Base-by-base conservation (phyloP, 2,329 filamentous ascomycete species). In the Phoma herbarum region DNA sequence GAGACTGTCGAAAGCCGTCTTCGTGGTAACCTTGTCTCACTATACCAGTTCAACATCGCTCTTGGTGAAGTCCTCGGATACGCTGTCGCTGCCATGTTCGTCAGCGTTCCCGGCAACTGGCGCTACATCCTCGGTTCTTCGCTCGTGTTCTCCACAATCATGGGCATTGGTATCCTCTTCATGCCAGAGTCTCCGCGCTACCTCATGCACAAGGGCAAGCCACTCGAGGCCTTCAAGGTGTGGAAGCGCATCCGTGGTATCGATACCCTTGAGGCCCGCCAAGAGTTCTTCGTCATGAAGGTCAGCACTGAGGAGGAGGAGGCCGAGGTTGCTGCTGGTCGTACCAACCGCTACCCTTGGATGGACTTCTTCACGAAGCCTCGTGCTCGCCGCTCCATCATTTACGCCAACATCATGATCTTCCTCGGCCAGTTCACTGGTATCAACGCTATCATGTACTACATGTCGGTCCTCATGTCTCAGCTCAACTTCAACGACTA, bases 1-100 rank as follows among this genome's bases (percentile, higher is more conserved):
- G 89, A 92, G 75, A 88, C 86, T 0, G 89, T 91, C 42, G 87
- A 89, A 66, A 82, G 86, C 29, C 83, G 81, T 58, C 82, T 90
- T 23, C 85, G 89, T 67, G 89, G 89, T 64, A 91, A 91, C 73
- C 77, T 92, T 48, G 89, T 92, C 1, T 90, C 88, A 0, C 79
- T 91, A 0, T 92, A 91, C 73, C 90, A 92, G 71, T 86, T 91
- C 76, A 91, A 90, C 77, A 92, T 92, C 68, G 90, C 90, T 0
- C 81, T 92, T 0, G 89, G 89, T 26, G 89, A 91, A 66, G 89
- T 92, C 2, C 79, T 92, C 1, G 90, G 89, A 2, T 91, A 91
- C 60, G 89, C 87, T 5, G 84, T 91, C 1, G 89, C 87, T 0
- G 89, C 89, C 45, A 90, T 91, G 56, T 92, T 92, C 75, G 80